Conservation (phyloP, 2,329 filamentous ascomycete species). For the Didymella lethalis region DNA sequence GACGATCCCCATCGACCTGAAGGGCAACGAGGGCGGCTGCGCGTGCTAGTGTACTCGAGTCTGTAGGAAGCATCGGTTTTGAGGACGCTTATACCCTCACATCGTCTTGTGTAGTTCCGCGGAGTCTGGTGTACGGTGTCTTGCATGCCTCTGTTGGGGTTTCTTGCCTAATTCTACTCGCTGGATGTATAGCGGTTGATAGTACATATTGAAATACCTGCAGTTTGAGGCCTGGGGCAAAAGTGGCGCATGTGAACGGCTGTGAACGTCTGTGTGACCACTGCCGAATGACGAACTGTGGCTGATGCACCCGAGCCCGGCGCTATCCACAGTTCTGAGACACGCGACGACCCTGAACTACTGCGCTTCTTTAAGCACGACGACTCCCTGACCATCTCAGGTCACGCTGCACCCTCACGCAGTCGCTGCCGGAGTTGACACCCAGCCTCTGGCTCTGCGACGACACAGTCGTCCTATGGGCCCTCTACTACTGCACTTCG, state of each 20-base stretch:
- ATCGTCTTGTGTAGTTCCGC: conserved; percentile 11
- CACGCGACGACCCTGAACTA: conserved; percentile 22
- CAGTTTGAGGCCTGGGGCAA: not conserved
- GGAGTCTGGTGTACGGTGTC: conserved; percentile 42
- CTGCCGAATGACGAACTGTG: conserved; percentile 29
- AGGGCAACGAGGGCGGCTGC: conserved; percentile 91
- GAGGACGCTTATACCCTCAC: conserved; percentile 14
- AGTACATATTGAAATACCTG: conserved; percentile 23
- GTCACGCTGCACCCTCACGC: conserved; percentile 19
- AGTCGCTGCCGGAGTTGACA: conserved; percentile 17
- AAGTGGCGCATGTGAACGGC: conserved; percentile 1
- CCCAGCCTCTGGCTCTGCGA: conserved; percentile 9
- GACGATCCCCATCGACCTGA: conserved; percentile 97
- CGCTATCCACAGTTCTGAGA: conserved; percentile 17
- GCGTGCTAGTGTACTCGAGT: conserved; percentile 68
- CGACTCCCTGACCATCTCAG: conserved; percentile 3
- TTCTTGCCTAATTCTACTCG: conserved; percentile 27
- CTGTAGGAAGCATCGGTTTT: conserved; percentile 20
- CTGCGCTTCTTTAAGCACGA: conserved; percentile 17
- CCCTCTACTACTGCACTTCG: conserved; percentile 32
- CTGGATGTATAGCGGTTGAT: conserved; percentile 16
- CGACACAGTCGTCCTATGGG: conserved; percentile 33
- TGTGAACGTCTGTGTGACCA: not conserved
- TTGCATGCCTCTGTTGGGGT: conserved; percentile 23
- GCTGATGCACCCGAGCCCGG: conserved; percentile 24